Percentiles rank a stretch among this genome's conserved stretches.
Conservation (phyloP, 179 eudicot genomes). For the Carnegiea gigantea region DNA sequence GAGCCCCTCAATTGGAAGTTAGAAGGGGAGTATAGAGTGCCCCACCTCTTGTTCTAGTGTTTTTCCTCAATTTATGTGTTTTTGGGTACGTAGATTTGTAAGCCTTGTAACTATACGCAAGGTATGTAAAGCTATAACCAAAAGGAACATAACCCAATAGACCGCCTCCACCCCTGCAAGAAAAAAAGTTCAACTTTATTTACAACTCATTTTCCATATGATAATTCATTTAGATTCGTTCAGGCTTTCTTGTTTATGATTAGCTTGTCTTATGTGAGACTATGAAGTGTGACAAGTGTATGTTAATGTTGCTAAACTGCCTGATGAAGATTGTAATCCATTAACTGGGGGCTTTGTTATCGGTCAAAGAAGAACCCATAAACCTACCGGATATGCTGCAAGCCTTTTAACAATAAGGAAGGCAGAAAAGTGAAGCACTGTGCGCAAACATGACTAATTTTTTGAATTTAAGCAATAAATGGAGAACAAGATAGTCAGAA, state of each 20-base stretch:
- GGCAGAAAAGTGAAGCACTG: neutral
- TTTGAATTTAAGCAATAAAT: neutral
- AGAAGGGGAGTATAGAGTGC: too few relatives aligned
- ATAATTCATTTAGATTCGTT: neutral
- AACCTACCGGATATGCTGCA: too few relatives aligned
- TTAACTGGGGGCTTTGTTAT: neutral
- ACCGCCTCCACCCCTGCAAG: neutral
- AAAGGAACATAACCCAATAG: neutral
- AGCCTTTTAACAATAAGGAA: neutral
- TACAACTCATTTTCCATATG: neutral
- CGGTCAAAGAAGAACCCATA: neutral
- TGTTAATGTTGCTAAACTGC: neutral
- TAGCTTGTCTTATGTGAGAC: neutral
- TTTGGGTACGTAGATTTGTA: too few relatives aligned
- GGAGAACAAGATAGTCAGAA: neutral
- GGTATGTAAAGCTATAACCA: neutral
- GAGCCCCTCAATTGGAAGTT: neutral
- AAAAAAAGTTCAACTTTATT: neutral
- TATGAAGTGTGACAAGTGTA: neutral
- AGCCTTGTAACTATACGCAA: too few relatives aligned
- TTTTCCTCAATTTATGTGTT: neutral
- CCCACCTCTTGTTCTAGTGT: neutral
- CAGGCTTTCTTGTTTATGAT: neutral
- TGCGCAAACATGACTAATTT: neutral
- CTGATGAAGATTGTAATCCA: neutral